Percentiles rank a stretch among this genome's conserved stretches.
Conservation (phyloP, 2,329 filamentous ascomycete genomes). For the Pleomassaria siparia region DNA sequence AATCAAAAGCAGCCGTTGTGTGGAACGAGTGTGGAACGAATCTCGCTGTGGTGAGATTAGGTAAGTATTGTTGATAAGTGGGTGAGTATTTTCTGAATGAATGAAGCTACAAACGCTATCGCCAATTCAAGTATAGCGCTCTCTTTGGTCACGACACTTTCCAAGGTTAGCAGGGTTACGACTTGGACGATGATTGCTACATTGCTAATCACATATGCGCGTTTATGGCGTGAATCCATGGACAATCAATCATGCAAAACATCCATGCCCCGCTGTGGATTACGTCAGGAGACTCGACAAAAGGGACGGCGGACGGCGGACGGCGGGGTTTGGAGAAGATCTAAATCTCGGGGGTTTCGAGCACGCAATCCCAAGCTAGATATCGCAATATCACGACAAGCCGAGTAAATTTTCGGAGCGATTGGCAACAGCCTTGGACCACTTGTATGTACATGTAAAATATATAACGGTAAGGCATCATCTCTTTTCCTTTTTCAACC, state of each 20-base stretch:
- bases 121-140: too few species aligned
- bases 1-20: too few species aligned
- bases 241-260: not conserved
- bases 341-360: constrained; percentile 4
- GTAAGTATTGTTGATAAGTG: too few species aligned
- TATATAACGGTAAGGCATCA: not conserved
- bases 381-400: constrained; percentile 12
- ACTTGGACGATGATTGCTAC: too few species aligned
- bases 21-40: too few species aligned
- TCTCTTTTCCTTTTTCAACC: not conserved
- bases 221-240: constrained; percentile 7
- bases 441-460: not conserved
- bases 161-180: too few species aligned
- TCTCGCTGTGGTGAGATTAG: too few species aligned
- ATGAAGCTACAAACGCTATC: too few species aligned
- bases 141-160: too few species aligned
- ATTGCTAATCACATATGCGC: constrained; percentile 3
- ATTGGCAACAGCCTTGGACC: not conserved
- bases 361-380: constrained; percentile 14
- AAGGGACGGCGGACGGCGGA: too few species aligned
- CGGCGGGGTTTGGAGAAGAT: too few species aligned
- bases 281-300: not conserved
- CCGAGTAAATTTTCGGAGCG: not conserved
- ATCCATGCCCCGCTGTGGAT: not conserved
- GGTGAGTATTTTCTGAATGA: too few species aligned